Evolutionary conservation across 2,329 filamentous ascomycete species (phyloP), one percentile per base, ranked within the genome.

Genomic region (Monilinia fructicola): DNA sequence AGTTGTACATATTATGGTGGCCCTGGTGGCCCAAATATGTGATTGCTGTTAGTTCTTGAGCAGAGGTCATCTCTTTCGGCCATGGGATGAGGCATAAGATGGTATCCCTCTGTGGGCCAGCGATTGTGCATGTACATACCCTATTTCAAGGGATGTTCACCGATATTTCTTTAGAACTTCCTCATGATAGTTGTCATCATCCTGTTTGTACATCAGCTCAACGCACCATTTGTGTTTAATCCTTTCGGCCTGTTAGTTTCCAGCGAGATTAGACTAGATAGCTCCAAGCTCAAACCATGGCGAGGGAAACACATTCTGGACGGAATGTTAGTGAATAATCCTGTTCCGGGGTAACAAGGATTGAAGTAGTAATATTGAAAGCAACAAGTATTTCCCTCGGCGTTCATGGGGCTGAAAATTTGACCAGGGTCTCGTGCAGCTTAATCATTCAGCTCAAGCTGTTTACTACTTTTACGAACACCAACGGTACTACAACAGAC

Each of bases 381-480:
- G 28, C 12, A 18, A 38, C 35, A 4, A 60, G 44, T 42, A 14
- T 3, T 5, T 11, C 2, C 2, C 1, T 11, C 38, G 2, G 38
- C 38, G 9, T 10, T 26, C 7, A 4, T 28, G 16, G 42, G 54
- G 38, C 23, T 28, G 16, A 26, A 28, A 58, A 28, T 11, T 2
- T 58, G 23, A 21, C 38, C 23, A 28, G n/a, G n/a, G 38, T 58
- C 55, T 28, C 38, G 23, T 58, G 54, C 55, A 58, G 55, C 18
- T 58, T 31, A 21, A 10, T 44, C 38, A 44, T 44, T 12, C 23
- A 28, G 7, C 23, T 58, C 2, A 56, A 44, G 38, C 40, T 14
- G 28, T 16, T 14, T 10, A 23, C 40, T 14, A 58, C 23, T 9
- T 18, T 11, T 46, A 4, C 16, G 9, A 46, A 26, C 2, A 58